Evolutionary conservation across 805 yeast species (phyloP).

Genomic region (Priceomyces haplophilus): DNA sequence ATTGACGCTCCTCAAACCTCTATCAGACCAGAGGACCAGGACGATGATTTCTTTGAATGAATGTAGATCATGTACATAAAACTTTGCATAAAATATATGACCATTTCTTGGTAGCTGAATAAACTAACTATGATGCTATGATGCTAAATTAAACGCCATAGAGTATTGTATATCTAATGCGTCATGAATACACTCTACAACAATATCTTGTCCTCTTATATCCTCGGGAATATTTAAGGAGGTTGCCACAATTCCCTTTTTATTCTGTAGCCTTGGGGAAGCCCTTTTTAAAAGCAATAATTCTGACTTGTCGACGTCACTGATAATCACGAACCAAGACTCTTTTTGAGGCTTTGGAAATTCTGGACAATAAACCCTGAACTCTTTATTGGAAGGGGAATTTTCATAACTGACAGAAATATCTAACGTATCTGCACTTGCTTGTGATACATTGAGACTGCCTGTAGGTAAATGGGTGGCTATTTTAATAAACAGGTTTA

Average conservation of each 20-base stretch:
- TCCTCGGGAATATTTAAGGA: constrained; percentile 50
- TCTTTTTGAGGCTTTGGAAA: constrained; percentile 92
- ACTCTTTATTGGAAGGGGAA: constrained; percentile 50
- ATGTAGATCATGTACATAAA: constrained; percentile 6
- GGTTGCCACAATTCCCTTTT: constrained; percentile 40
- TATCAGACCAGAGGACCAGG: constrained; percentile 13
- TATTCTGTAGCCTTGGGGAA: constrained; percentile 49
- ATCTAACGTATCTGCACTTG: constrained; percentile 27
- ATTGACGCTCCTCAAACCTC: constrained; percentile 44
- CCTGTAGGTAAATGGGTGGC: constrained; percentile 65
- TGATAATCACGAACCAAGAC: constrained; percentile 79
- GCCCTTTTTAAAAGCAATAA: constrained; percentile 71
- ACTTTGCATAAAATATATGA: constrained; percentile 8
- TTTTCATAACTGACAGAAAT: constrained; percentile 56
- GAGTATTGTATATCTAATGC: constrained; percentile 56
- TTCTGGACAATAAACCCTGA: constrained; percentile 68
- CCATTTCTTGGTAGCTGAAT: not conserved
- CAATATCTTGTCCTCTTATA: constrained; percentile 43
- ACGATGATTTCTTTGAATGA: constrained; percentile 44
- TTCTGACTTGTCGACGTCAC: constrained; percentile 50
- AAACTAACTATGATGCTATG: not conserved
- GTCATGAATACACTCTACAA: constrained; percentile 58
- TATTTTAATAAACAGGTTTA: constrained; percentile 49
- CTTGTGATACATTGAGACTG: constrained; percentile 39
- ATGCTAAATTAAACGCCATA: not conserved